Evolutionary conservation across 176 grass and related monocot species (phyloP).

Genomic region (Oryza glumipatula): DNA sequence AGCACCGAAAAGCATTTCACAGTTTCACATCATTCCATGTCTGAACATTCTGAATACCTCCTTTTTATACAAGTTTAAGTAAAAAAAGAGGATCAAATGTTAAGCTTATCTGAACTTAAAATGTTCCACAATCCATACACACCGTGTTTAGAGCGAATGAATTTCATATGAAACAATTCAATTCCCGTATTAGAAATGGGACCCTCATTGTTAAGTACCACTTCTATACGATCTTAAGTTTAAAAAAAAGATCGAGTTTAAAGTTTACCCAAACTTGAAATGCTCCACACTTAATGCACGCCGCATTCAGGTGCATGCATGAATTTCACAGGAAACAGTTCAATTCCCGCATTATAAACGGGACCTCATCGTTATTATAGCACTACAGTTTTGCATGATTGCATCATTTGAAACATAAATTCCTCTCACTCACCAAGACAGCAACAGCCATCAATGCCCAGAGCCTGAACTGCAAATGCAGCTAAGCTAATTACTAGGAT

Average conservation of each 20-base stretch:
- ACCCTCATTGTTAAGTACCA: not conserved
- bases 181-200: not conserved
- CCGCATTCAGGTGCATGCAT: not conserved
- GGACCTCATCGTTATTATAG: not conserved
- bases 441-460: not conserved
- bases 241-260: not conserved
- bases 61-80: not conserved
- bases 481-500: not conserved
- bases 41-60: not conserved
- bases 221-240: not conserved
- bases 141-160: not conserved
- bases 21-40: not conserved
- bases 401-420: not conserved
- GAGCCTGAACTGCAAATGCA: conserved; percentile 6
- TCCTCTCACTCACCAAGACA: not conserved
- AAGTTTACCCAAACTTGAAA: not conserved
- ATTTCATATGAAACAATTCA: not conserved
- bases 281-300: not conserved
- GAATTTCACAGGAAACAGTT: not conserved
- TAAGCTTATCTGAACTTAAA: not conserved
- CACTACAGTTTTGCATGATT: not conserved
- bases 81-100: not conserved
- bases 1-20: not conserved
- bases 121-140: not conserved
- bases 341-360: not conserved